Evolutionary conservation across 768 basidiomycete genomes (phyloP).

Genomic region (Termitomyces sp.): DNA sequence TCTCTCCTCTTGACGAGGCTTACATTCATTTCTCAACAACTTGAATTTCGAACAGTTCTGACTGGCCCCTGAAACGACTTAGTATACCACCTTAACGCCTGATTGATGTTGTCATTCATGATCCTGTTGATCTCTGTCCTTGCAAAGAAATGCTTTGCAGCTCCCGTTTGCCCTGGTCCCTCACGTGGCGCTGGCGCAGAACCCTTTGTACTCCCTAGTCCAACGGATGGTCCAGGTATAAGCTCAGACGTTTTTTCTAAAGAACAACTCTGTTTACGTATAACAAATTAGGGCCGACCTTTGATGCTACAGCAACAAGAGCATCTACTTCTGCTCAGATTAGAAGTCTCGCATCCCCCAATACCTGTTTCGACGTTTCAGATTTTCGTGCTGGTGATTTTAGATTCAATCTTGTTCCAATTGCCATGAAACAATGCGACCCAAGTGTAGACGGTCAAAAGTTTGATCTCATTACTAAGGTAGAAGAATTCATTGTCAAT

Average conservation of each 20-base stretch:
- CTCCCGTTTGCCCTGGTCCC: background rate
- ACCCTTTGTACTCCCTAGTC: conserved; percentile 19
- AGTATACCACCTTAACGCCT: background rate
- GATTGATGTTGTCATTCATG: conserved; percentile 1
- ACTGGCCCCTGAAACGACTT: background rate
- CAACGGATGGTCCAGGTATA: conserved; percentile 19
- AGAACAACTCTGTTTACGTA: background rate
- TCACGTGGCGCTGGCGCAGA: conserved; percentile 12
- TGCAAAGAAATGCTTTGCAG: conserved; percentile 9
- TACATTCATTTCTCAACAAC: background rate
- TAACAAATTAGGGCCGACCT: conserved; percentile 20
- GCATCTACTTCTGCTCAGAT: conserved; percentile 26
- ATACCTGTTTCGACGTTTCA: conserved; percentile 26
- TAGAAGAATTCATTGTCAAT: background rate
- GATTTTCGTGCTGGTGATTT: conserved; percentile 29
- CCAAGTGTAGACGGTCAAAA: conserved; percentile 25
- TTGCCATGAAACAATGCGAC: conserved; percentile 25
- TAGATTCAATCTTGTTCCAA: conserved; percentile 30
- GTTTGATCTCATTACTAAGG: conserved; percentile 30
- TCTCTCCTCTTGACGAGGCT: conserved; percentile 18
- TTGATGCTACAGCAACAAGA: conserved; percentile 27
- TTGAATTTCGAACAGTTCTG: background rate
- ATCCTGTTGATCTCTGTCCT: conserved; percentile 6
- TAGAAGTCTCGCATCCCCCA: conserved; percentile 22
- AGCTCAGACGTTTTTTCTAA: too few relatives aligned